Conservation (phyloP, 2,329 filamentous ascomycete genomes). For the Ilyonectria sp. region DNA sequence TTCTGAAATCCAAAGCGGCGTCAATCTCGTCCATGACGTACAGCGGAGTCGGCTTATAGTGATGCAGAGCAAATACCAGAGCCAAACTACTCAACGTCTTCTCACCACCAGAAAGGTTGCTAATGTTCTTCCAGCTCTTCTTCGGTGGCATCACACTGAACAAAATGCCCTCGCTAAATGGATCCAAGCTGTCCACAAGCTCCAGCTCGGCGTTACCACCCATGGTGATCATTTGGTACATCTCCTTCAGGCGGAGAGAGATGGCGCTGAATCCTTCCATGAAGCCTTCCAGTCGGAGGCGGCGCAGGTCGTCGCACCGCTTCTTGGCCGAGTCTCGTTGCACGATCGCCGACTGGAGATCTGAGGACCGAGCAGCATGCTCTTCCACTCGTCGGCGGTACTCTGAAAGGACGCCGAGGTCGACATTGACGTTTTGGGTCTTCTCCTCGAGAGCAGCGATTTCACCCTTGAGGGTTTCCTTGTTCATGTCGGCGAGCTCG, state of each 20-base stretch:
- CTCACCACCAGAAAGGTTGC: conserved; percentile 94
- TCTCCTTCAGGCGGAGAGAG: conserved; percentile 95
- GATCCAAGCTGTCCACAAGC: conserved; percentile 94
- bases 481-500: conserved; percentile 77
- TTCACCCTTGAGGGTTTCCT: conserved; percentile 72
- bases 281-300: conserved; percentile 93
- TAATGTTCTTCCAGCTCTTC: conserved; percentile 99
- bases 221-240: conserved; percentile 99
- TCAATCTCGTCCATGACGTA: conserved; percentile 99
- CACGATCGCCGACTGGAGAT: conserved; percentile 83
- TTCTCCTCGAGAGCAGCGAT: conserved; percentile 76
- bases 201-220: conserved; percentile 98
- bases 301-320: conserved; percentile 91
- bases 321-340: conserved; percentile 91
- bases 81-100: conserved; percentile 96
- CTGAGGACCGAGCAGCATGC: conserved; percentile 84
- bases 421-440: conserved; percentile 89
- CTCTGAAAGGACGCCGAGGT: conserved; percentile 89
- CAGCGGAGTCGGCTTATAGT: conserved; percentile 96
- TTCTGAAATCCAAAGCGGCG: conserved; percentile 96
- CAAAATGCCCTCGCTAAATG: conserved; percentile 95
- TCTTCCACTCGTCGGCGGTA: conserved; percentile 91
- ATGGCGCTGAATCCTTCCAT: conserved; percentile 98
- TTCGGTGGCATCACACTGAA: conserved; percentile 99
- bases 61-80: conserved; percentile 96